These are phyloP conservation scores for Chlamydomonas applanata DNA, from an alignment of 139 green algal species.

Conservation along the genomic window DNA sequence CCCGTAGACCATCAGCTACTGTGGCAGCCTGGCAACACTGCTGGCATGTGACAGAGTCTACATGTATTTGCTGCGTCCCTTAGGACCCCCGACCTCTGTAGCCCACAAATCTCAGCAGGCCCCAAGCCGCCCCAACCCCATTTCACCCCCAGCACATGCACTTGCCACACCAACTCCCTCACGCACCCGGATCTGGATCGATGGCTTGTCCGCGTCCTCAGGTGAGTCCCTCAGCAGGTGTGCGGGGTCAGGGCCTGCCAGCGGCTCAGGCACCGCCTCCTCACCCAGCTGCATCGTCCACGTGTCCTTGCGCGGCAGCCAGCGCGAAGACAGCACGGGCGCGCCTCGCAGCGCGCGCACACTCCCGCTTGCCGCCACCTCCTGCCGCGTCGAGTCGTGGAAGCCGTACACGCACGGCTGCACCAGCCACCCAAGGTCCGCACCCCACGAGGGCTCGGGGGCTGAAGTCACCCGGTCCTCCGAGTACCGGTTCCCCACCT, in stretches of 20 bases:
- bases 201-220: constrained; percentile 36
- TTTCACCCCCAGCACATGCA: neutral
- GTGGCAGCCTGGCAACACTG: too few relatives aligned
- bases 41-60: constrained; percentile 2
- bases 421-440: constrained; percentile 20
- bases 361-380: constrained; percentile 8
- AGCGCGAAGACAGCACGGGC: constrained; percentile 17
- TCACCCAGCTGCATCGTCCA: constrained; percentile 21
- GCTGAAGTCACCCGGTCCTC: constrained; percentile 18
- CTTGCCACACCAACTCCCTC: neutral
- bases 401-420: constrained; percentile 31
- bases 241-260: constrained; percentile 23
- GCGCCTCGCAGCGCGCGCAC: constrained; percentile 27
- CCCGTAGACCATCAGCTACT: too few relatives aligned
- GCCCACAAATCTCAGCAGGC: neutral
- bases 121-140: neutral
- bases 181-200: neutral
- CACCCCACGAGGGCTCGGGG: constrained; percentile 36
- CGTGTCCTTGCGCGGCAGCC: constrained; percentile 38
- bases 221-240: constrained; percentile 29
- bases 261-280: constrained; percentile 21
- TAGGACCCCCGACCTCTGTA: too few relatives aligned
- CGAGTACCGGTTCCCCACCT: constrained; percentile 39
- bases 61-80: constrained; percentile 10
- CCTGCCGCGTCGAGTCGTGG: constrained; percentile 24